Conservation (phyloP, 2,329 filamentous ascomycete species). For the Trichophyton benhamiae region DNA sequence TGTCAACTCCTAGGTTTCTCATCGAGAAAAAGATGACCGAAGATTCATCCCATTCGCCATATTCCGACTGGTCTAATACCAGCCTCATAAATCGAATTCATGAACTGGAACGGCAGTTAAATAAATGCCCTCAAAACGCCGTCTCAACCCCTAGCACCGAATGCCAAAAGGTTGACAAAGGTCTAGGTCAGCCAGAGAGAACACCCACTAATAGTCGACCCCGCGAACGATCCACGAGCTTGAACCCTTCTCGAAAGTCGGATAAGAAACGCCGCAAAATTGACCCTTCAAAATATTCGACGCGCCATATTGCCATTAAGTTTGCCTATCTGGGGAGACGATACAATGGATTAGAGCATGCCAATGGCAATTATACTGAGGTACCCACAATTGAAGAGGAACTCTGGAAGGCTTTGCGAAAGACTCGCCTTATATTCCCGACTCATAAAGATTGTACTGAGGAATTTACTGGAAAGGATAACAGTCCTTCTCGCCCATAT, state of each 20-base stretch:
- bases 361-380: conserved; percentile 54
- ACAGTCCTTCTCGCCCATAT: conserved; percentile 17
- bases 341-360: conserved; percentile 90
- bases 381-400: conserved; percentile 83
- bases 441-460: conserved; percentile 24
- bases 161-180: conserved; percentile 6
- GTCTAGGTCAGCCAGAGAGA: background rate
- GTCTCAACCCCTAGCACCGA: conserved; percentile 26
- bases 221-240: conserved; percentile 14
- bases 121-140: conserved; percentile 22
- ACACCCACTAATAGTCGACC: background rate
- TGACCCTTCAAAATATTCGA: conserved; percentile 69
- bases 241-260: conserved; percentile 20
- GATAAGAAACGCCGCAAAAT: conserved; percentile 44
- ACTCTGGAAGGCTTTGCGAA: conserved; percentile 80
- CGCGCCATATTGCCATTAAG: conserved; percentile 77
- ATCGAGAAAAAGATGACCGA: background rate
- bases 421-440: conserved; percentile 69
- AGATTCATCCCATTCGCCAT: conserved; percentile 29
- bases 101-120: conserved; percentile 54
- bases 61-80: conserved; percentile 52
- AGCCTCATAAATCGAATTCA: conserved; percentile 57
- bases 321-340: conserved; percentile 83
- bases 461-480: conserved; percentile 13
- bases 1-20: background rate